Conservation (phyloP, 805 yeast genomes). For the Saccharomyces kudriavzevii region DNA sequence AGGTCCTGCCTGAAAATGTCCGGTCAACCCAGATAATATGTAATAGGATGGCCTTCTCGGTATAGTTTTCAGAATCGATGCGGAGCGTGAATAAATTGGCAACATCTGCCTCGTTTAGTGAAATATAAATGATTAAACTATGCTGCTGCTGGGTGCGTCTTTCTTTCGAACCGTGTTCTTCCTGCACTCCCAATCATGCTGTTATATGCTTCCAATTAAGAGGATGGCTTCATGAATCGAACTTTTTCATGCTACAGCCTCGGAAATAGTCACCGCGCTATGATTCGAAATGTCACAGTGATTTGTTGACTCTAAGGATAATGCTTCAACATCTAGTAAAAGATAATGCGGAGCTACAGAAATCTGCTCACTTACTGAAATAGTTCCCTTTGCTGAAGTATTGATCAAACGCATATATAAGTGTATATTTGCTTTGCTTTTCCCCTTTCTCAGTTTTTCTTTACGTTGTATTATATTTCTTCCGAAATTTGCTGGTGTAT, state of each 20-base stretch:
- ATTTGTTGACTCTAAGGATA: background rate
- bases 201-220: background rate
- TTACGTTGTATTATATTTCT: background rate
- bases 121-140: background rate
- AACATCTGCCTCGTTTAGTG: background rate
- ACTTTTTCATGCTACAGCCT: background rate
- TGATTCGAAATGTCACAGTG: background rate
- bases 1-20: background rate
- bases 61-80: background rate
- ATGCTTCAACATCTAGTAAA: background rate
- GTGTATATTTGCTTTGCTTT: background rate
- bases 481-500: background rate
- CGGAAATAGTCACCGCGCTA: background rate
- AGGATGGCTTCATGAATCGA: background rate
- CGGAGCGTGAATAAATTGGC: background rate
- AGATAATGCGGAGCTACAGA: background rate
- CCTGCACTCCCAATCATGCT: background rate
- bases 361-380: background rate
- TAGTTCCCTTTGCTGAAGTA: background rate
- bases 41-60: background rate
- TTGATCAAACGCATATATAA: background rate
- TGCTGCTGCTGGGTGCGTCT: background rate
- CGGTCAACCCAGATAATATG: background rate
- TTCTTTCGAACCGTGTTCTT: background rate
- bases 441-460: background rate